phyloP scores from a whole-genome alignment of 2,329 filamentous ascomycete genomes.

The Macrophomina tecta region DNA sequence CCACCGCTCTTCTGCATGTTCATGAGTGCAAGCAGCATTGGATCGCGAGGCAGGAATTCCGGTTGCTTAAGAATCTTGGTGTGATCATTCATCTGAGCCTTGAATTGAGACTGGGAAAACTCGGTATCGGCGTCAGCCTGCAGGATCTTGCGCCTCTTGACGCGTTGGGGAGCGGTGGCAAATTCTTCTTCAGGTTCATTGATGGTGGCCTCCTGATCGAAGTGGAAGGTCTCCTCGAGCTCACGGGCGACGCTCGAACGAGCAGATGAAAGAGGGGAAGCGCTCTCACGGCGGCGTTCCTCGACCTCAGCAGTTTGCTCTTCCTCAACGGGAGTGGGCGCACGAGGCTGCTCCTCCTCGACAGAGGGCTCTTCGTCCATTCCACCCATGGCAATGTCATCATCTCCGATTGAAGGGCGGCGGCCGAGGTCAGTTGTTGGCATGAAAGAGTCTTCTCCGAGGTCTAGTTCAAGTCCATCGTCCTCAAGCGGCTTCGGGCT shows the following conservation, averaged over 20 bases:
- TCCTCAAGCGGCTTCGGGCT: conserved; percentile 62
- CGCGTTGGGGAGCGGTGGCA: conserved; percentile 71
- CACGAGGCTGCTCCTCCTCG: conserved; percentile 16
- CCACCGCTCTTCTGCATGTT: conserved; percentile 90
- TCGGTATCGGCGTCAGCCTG: conserved; percentile 82
- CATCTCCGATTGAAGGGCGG: conserved; percentile 28
- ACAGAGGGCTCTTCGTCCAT: conserved; percentile 48
- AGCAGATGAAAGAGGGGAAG: conserved; percentile 62
- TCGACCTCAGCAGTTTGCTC: conserved; percentile 3
- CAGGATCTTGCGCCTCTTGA: conserved; percentile 81
- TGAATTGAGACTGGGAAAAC: conserved; percentile 77
- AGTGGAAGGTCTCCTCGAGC: conserved; percentile 65
- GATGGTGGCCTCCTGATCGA: conserved; percentile 41
- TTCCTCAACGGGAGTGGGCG: conserved; percentile 9
- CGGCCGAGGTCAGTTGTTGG: conserved; percentile 25
- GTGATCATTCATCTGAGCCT: conserved; percentile 83
- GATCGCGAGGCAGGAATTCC: conserved; percentile 84
- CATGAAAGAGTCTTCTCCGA: conserved; percentile 40
- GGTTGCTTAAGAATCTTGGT: conserved; percentile 84
- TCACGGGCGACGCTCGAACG: conserved; percentile 62
- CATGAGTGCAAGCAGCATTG: conserved; percentile 83
- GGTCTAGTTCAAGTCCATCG: conserved; percentile 56
- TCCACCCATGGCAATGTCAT: conserved; percentile 52
- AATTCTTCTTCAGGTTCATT: conserved; percentile 59
- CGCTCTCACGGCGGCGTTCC: conserved; percentile 50